A percentile compares a stretch with the other conserved stretches of the same genome.
Conservation (phyloP, 306 rosid species). For the Gleditsia sinensis region DNA sequence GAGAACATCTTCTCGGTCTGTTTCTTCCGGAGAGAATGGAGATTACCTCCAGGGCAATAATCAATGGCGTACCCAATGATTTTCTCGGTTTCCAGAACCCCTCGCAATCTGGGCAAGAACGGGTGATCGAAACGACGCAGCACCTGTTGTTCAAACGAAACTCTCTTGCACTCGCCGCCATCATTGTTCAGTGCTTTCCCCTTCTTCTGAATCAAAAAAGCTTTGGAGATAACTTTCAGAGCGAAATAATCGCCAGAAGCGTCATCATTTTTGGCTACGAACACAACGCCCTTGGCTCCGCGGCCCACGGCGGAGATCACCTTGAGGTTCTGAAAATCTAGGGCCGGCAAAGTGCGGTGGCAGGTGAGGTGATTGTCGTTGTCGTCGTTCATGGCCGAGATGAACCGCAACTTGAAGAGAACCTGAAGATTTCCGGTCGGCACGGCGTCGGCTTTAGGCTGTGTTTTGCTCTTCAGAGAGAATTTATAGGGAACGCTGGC, state of each 20-base stretch:
- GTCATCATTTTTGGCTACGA: conserved; percentile 41
- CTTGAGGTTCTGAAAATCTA: conserved; percentile 52
- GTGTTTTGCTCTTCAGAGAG: background rate
- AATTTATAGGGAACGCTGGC: background rate
- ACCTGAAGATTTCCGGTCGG: background rate
- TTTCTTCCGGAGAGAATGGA: conserved; percentile 58
- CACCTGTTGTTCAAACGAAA: conserved; percentile 73
- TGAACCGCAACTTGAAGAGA: background rate
- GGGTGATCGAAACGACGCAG: conserved; percentile 70
- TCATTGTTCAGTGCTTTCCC: conserved; percentile 19
- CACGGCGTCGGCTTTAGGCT: background rate
- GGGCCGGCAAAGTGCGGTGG: background rate
- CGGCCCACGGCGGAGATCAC: conserved; percentile 83
- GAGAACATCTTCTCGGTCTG: conserved; percentile 77
- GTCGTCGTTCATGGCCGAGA: conserved; percentile 41
- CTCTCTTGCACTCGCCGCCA: conserved; percentile 51
- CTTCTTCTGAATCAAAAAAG: conserved; percentile 49
- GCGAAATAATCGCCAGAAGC: conserved; percentile 52
- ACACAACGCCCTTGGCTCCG: conserved; percentile 94
- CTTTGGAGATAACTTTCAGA: conserved; percentile 73
- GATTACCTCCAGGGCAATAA: conserved; percentile 84
- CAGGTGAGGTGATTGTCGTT: background rate
- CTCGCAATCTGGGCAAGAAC: conserved; percentile 63
- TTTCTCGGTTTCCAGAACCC: conserved; percentile 59
- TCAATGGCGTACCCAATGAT: conserved; percentile 70